These are phyloP conservation scores for Cercospora beticola DNA, from an alignment of 2,329 filamentous ascomycete species.

Conservation along the genomic window DNA sequence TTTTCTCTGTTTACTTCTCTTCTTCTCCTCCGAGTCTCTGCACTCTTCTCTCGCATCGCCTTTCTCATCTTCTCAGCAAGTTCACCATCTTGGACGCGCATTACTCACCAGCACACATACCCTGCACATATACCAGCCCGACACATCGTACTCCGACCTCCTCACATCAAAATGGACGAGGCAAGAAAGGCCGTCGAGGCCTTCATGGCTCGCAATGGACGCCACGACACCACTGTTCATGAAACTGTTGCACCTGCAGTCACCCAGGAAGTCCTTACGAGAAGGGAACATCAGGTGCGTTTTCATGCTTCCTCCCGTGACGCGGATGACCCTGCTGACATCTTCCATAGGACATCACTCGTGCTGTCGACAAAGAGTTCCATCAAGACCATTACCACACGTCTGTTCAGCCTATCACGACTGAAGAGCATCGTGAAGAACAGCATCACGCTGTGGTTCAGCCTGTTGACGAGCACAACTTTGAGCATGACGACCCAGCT, in stretches of 20 bases:
- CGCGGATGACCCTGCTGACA: neutral
- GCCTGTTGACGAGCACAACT: constrained; percentile 59
- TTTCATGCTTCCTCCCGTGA: neutral
- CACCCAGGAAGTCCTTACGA: constrained; percentile 42
- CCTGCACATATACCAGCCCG: constrained; percentile 1
- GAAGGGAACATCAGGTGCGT: constrained; percentile 53
- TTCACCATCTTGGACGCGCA: constrained; percentile 3
- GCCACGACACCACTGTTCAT: constrained; percentile 68
- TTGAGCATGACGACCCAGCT: constrained; percentile 59
- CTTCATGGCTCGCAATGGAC: constrained; percentile 60
- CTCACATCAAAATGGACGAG: constrained; percentile 56
- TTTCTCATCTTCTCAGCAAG: constrained; percentile 8
- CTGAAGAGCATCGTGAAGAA: constrained; percentile 59
- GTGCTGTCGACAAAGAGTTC: constrained; percentile 58
- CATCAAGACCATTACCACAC: constrained; percentile 74
- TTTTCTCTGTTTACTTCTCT: neutral
- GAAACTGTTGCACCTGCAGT: constrained; percentile 62
- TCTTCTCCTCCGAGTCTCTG: neutral
- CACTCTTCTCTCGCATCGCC: neutral
- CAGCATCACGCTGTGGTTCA: constrained; percentile 60
- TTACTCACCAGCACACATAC: constrained; percentile 11
- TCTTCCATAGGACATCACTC: constrained; percentile 13
- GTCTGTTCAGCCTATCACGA: constrained; percentile 63
- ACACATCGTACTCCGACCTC: constrained; percentile 20
- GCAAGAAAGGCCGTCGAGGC: constrained; percentile 62